These are phyloP conservation scores for Paratinospora sagittata DNA, from an alignment of 164 flowering plant species.

Conservation along the genomic window DNA sequence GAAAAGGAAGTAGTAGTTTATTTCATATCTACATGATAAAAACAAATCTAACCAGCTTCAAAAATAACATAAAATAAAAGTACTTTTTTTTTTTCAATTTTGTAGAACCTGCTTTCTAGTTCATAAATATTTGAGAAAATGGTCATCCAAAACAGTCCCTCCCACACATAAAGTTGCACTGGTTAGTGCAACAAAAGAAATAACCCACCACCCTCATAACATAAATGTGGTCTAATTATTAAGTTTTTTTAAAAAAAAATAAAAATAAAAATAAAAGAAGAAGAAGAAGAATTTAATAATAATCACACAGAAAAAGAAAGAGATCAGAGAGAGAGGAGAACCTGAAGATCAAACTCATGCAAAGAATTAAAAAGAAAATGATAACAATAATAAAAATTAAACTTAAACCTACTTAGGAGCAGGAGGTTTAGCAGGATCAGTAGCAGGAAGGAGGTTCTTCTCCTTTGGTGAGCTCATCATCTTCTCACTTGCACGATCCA, in stretches of 20 bases:
- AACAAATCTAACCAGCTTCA: too few species aligned
- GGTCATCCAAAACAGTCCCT: too few species aligned
- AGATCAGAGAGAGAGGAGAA: neutral
- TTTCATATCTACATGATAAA: too few species aligned
- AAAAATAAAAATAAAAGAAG: neutral
- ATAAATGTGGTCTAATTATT: too few species aligned
- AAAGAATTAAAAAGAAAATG: too few species aligned
- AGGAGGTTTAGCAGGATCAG: slow-evolving; percentile 50
- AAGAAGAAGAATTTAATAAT: neutral
- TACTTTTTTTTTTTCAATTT: too few species aligned
- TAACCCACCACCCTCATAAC: neutral
- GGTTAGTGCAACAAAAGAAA: neutral
- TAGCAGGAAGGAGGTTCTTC: slow-evolving; percentile 23
- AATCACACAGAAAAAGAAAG: neutral
- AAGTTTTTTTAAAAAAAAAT: neutral
- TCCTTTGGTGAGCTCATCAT: slow-evolving; percentile 28
- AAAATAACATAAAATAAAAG: too few species aligned
- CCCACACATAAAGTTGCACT: neutral
- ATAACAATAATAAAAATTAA: too few species aligned
- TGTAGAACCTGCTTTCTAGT: too few species aligned
- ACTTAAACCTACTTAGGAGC: slow-evolving; percentile 51
- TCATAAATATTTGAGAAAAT: too few species aligned
- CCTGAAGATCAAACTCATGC: too few species aligned
- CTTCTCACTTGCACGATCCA: slow-evolving; percentile 15
- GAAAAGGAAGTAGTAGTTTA: too few species aligned